Evolutionary conservation across 2,329 filamentous ascomycete genomes (phyloP), one percentile per base, ranked within the genome.

Genomic region (Fusarium verrucosum): DNA sequence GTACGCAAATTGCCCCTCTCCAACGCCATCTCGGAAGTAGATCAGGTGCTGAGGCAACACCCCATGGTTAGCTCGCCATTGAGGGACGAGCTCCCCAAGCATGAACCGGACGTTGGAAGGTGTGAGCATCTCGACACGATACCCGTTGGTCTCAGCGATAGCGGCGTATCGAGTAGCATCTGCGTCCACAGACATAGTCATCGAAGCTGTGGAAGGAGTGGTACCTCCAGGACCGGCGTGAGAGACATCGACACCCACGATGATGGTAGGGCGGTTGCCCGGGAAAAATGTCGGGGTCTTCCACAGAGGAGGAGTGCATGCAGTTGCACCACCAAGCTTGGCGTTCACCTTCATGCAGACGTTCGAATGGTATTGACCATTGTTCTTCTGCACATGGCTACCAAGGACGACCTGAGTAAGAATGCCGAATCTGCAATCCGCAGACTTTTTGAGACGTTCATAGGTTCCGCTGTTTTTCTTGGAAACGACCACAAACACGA

Each of bases 341-440:
- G 92, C 91, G 70, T 99, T 98, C 66, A 99, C 88, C 80, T 99
- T 99, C 92, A 99, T 95, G 65, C 88, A 86, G 0, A 99, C 92
- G 62, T 99, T 99, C 1, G 92, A 95, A 71, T 92, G 90, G 77
- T 98, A 98, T 71, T 99, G 95, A 0, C 84, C 84, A 20, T 90
- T 87, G 16, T 85, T 86, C 74, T 89, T 90, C 33, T 79, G 70
- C 1, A 94, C 91, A 58, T 96, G 90, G 0, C 79, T 79, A 4
- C 82, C 80, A 66, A 93, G 89, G n/a, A 98, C 74, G 62, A 94
- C 90, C 74, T 98, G 95, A 0, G 92, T 92, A 1, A 92, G 83
- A 14, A 94, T 85, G n/a, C 90, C 93, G 65, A 88, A 94, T 30
- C 92, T 89, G 72, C 92, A 94, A 69, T 99, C 95, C 61, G 87